Conservation (phyloP, 495 filamentous ascomycete species). For the Penicillium crystallinum region DNA sequence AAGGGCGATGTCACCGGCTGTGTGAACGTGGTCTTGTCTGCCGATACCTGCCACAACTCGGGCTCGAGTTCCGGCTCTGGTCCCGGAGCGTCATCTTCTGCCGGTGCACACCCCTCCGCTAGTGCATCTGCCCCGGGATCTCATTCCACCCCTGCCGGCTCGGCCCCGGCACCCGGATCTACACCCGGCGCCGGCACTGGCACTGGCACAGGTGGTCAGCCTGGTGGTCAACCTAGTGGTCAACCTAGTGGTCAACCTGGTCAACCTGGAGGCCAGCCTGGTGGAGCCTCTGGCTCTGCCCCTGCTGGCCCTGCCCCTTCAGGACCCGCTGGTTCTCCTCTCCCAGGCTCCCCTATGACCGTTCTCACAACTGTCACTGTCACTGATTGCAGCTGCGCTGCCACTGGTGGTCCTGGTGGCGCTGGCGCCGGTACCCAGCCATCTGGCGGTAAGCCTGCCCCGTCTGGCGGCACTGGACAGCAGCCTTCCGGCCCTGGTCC, state of each 20-base stretch:
- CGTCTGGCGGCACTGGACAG: neutral
- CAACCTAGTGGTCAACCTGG: neutral
- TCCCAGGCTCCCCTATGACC: conserved; percentile 11
- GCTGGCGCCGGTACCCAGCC: neutral
- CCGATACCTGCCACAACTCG: conserved; percentile 42
- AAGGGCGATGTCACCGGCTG: conserved; percentile 42
- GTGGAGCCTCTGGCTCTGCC: neutral
- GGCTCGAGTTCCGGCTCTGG: conserved; percentile 11
- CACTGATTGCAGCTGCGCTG: conserved; percentile 20
- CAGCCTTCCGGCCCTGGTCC: neutral
- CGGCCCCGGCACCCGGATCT: no score
- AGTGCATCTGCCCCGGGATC: neutral
- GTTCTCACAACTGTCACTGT: conserved; percentile 22
- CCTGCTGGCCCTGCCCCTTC: conserved; percentile 5
- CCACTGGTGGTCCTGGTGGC: conserved; percentile 8
- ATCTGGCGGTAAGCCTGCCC: neutral
- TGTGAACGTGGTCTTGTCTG: conserved; percentile 40
- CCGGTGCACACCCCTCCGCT: neutral
- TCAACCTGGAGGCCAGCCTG: neutral
- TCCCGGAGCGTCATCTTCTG: neutral
- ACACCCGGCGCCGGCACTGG: neutral
- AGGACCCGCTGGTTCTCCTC: conserved; percentile 7
- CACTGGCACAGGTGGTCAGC: neutral
- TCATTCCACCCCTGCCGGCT: no score
- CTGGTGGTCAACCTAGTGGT: conserved; percentile 1